These are phyloP conservation scores for Usnea hakonensis DNA, from an alignment of 495 filamentous ascomycete species.

Conservation along the genomic window DNA sequence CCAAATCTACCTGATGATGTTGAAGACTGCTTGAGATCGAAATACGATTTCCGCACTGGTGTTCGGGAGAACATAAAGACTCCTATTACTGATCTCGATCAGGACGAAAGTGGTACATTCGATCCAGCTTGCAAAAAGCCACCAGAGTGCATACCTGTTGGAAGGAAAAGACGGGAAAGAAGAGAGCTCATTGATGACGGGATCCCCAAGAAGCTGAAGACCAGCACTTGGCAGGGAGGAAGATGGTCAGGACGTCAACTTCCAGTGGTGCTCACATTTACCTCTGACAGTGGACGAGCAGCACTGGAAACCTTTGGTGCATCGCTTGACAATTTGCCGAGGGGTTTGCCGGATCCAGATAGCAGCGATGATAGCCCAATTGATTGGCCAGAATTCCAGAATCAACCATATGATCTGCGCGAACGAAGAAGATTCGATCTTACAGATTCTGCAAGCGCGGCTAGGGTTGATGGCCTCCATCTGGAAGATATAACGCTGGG, in stretches of 20 bases:
- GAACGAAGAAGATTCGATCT: neutral
- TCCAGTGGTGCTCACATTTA: constrained; percentile 16
- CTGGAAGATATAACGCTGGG: constrained; percentile 20
- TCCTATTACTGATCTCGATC: constrained; percentile 17
- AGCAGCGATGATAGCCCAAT: constrained; percentile 2
- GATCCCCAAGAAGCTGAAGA: constrained; percentile 11
- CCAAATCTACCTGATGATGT: neutral
- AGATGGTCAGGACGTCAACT: constrained; percentile 15
- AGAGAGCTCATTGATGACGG: constrained; percentile 3
- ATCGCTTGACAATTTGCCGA: constrained; percentile 19
- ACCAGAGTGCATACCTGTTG: neutral
- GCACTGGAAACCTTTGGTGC: constrained; percentile 7
- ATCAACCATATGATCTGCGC: constrained; percentile 10
- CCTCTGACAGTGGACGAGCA: constrained; percentile 4
- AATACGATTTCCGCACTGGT: constrained; percentile 18
- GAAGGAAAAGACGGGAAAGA: constrained; percentile 7
- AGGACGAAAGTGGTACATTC: constrained; percentile 20
- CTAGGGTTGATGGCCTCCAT: constrained; percentile 6
- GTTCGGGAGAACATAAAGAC: constrained; percentile 13
- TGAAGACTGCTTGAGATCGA: neutral
- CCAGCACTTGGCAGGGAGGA: constrained; percentile 17
- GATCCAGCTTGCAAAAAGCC: constrained; percentile 16
- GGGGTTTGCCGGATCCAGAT: neutral
- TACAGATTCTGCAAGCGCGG: neutral
- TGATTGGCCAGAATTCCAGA: neutral